Percentiles rank a stretch among this genome's conserved stretches.
Conservation (phyloP, 331 rosid species). For the Quercus lobata region DNA sequence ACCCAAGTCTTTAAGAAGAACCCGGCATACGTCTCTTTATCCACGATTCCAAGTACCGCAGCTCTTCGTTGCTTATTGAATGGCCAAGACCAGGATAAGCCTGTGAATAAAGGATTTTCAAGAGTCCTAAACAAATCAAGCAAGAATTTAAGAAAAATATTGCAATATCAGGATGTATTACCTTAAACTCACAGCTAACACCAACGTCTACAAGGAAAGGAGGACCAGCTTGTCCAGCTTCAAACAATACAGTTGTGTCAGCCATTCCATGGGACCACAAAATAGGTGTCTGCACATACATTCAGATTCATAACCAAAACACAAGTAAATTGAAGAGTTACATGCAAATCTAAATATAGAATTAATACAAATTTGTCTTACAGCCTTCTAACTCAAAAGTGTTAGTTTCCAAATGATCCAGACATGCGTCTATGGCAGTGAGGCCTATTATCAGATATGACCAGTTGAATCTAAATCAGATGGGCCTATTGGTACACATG, state of each 20-base stretch:
- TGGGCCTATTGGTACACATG: background rate
- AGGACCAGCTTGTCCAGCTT: constrained; percentile 86
- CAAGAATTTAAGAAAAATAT: background rate
- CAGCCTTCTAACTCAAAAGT: background rate
- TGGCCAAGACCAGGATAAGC: constrained; percentile 78
- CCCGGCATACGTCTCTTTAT: constrained; percentile 57
- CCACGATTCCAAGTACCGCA: constrained; percentile 66
- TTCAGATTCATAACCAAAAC: background rate
- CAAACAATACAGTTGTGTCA: constrained; percentile 60
- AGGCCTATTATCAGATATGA: background rate
- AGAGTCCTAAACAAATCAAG: background rate
- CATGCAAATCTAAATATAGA: background rate
- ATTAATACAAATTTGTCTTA: background rate
- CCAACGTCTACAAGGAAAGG: constrained; percentile 63
- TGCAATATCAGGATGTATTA: constrained; percentile 17
- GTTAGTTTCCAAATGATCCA: background rate
- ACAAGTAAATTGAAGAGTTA: background rate
- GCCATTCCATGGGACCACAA: constrained; percentile 78
- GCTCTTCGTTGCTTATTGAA: constrained; percentile 57
- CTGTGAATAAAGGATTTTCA: constrained; percentile 30
- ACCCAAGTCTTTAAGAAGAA: constrained; percentile 34
- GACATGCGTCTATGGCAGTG: background rate
- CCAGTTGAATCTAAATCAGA: background rate
- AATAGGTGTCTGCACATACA: constrained; percentile 56
- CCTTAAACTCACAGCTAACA: constrained; percentile 72